These are phyloP conservation scores for Thecaphora thlaspeos DNA, from an alignment of 1,284 basidiomycete species.

Conservation along the genomic window DNA sequence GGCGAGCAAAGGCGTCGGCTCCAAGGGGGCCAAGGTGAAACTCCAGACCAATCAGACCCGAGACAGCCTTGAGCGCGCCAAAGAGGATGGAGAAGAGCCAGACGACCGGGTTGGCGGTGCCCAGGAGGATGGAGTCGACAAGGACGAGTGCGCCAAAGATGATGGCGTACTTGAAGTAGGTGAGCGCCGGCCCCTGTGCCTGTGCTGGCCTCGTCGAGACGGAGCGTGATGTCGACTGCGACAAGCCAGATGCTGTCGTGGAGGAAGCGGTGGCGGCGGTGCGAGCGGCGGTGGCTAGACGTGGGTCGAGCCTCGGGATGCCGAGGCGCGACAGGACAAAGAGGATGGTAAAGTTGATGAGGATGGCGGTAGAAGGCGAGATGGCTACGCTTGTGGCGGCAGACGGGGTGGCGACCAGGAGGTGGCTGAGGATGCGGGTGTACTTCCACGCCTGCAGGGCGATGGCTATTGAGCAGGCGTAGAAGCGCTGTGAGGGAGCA, in stretches of 20 bases:
- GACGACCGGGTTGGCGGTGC: conserved; percentile 19
- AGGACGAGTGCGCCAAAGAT: conserved; percentile 27
- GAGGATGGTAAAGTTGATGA: conserved; percentile 62
- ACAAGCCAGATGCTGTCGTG: conserved; percentile 19
- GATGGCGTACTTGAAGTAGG: conserved; percentile 20
- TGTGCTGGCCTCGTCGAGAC: neutral
- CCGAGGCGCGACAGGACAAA: conserved; percentile 67
- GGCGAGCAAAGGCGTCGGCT: conserved; percentile 62
- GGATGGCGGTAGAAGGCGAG: conserved; percentile 64
- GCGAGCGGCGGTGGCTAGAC: conserved; percentile 65
- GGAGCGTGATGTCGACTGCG: neutral
- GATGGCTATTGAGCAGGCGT: conserved; percentile 61
- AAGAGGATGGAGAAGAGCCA: conserved; percentile 16
- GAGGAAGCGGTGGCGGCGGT: conserved; percentile 66
- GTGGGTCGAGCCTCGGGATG: conserved; percentile 74
- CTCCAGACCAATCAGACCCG: conserved; percentile 24
- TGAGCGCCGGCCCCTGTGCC: conserved; percentile 13
- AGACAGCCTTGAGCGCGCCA: conserved; percentile 8
- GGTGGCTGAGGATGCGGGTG: conserved; percentile 1
- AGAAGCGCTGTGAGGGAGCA: conserved; percentile 63
- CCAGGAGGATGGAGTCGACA: conserved; percentile 28
- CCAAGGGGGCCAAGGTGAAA: conserved; percentile 30
- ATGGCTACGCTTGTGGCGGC: conserved; percentile 71
- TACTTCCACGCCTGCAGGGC: conserved; percentile 60
- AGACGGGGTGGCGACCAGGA: conserved; percentile 5